phyloP scores from a whole-genome alignment of 768 basidiomycete genomes.

The Leccinum variicolor region DNA sequence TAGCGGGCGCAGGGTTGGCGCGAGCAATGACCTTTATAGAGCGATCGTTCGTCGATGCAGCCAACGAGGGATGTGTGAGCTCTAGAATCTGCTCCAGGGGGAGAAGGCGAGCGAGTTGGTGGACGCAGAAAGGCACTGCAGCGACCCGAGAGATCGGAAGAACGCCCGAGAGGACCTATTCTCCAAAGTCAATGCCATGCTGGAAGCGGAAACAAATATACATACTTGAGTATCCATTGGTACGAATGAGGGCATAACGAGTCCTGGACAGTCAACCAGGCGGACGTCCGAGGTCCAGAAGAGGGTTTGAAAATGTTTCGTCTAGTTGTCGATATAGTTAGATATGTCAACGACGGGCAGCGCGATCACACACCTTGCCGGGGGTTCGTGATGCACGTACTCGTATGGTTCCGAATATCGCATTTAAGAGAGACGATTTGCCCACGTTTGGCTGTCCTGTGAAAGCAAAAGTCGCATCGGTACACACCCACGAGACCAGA shows the following conservation, averaged over 20 bases:
- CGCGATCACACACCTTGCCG: slow-evolving; percentile 58
- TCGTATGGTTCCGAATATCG: slow-evolving; percentile 76
- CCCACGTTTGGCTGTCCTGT: slow-evolving; percentile 94
- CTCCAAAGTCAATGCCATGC: background rate
- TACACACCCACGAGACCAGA: background rate
- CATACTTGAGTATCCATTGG: slow-evolving; percentile 81
- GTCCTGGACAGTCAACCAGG: slow-evolving; percentile 92
- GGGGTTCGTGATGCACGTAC: slow-evolving; percentile 87
- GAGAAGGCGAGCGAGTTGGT: slow-evolving; percentile 60
- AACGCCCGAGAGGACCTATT: slow-evolving; percentile 46
- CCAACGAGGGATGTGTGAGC: slow-evolving; percentile 49
- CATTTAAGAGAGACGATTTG: slow-evolving; percentile 90
- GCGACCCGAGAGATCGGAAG: slow-evolving; percentile 81
- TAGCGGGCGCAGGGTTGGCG: background rate
- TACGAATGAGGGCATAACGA: slow-evolving; percentile 83
- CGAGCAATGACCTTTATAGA: background rate
- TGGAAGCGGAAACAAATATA: background rate
- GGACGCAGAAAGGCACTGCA: slow-evolving; percentile 80
- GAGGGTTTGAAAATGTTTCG: slow-evolving; percentile 93
- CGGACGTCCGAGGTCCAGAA: slow-evolving; percentile 86
- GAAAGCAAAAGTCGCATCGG: background rate
- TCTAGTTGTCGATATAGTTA: slow-evolving; percentile 40
- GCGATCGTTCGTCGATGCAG: background rate
- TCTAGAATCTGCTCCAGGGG: slow-evolving; percentile 73
- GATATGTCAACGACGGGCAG: background rate